Percentiles rank a stretch among this genome's conserved stretches.
Evolutionary conservation across 768 basidiomycete species (phyloP).

Genomic region (Collybia sordida): DNA sequence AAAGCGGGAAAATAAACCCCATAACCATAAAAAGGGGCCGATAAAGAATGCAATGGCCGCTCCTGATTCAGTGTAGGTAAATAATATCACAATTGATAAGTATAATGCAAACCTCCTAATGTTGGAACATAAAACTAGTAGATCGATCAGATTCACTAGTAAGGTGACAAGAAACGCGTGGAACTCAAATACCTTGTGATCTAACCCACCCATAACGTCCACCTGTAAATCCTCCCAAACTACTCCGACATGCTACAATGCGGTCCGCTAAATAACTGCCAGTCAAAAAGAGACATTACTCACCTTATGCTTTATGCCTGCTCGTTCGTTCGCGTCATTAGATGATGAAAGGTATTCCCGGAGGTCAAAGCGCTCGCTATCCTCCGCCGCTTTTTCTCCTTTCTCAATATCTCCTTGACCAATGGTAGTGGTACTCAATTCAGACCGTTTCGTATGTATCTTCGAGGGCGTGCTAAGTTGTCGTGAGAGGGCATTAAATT

Average conservation of each 20-base stretch:
- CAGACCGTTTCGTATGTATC: conserved; percentile 16
- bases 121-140: conserved; percentile 56
- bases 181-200: conserved; percentile 46
- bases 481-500: conserved; percentile 57
- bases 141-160: not conserved
- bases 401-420: conserved; percentile 46
- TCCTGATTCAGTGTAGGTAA: conserved; percentile 28
- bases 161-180: conserved; percentile 5
- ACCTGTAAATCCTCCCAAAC: conserved; percentile 73
- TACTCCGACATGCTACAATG: conserved; percentile 62
- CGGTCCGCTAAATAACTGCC: not conserved
- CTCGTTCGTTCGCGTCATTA: conserved; percentile 62
- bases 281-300: conserved; percentile 4
- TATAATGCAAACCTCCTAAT: conserved; percentile 48
- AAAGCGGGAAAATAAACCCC: conserved; percentile 37
- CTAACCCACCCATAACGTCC: conserved; percentile 51
- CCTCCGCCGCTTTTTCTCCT: conserved; percentile 22
- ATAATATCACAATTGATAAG: not conserved
- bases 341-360: conserved; percentile 66
- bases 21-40: conserved; percentile 47
- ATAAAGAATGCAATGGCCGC: conserved; percentile 55
- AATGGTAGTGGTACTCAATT: conserved; percentile 22
- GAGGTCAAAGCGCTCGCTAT: conserved; percentile 51
- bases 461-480: conserved; percentile 32
- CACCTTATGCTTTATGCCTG: conserved; percentile 69